Percentiles rank a stretch among this genome's conserved stretches.
Evolutionary conservation across 768 basidiomycete genomes (phyloP).

Genomic region (Rhodosporidiobolus sp.): DNA sequence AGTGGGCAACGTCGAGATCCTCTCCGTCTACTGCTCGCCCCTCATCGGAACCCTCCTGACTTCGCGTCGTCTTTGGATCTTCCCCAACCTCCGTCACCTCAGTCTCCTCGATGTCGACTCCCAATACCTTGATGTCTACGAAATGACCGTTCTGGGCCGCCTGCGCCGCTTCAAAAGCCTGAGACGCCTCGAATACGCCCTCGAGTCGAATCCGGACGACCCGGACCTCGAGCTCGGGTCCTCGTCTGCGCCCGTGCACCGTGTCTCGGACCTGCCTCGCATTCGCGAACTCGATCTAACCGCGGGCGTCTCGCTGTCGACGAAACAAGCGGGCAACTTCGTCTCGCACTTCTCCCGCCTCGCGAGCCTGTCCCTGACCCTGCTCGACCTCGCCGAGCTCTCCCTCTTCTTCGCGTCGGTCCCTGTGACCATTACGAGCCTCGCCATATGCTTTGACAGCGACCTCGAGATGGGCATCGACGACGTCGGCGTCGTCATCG

Average conservation of each 20-base stretch:
- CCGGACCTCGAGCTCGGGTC: too few species aligned
- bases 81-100: not conserved
- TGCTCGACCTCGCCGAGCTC: not conserved
- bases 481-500: not conserved
- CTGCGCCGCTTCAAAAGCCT: not conserved
- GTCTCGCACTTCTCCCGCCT: constrained; percentile 1
- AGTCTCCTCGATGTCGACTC: not conserved
- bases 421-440: too few species aligned
- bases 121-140: not conserved
- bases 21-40: not conserved
- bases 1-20: not conserved
- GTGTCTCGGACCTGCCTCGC: not conserved
- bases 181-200: not conserved
- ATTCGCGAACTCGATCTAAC: not conserved
- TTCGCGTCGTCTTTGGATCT: not conserved
- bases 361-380: not conserved
- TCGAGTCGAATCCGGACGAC: not conserved
- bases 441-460: not conserved
- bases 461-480: not conserved
- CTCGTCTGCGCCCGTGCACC: too few species aligned
- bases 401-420: not conserved
- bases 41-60: not conserved
- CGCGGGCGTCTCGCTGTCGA: not conserved
- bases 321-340: not conserved
- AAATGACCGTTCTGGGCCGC: not conserved